These are phyloP conservation scores for Cicer yamashitae DNA, from an alignment of 306 rosid genomes.

Conservation along the genomic window DNA sequence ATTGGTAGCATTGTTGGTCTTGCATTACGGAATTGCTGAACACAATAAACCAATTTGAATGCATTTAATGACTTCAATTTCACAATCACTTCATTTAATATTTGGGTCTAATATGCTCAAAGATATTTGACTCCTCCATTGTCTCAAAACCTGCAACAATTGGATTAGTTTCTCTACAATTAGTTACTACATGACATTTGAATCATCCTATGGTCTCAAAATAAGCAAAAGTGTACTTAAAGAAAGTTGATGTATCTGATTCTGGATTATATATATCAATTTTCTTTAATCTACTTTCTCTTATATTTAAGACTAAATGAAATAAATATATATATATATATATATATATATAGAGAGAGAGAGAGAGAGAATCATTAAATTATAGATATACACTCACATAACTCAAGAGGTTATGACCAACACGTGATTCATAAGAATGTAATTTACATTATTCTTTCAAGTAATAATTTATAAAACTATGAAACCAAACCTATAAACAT, in stretches of 20 bases:
- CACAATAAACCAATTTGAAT: slow-evolving; percentile 54
- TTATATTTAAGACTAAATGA: no score
- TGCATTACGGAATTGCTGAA: slow-evolving; percentile 51
- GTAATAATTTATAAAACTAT: slow-evolving; percentile 2
- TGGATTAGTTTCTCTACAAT: neutral
- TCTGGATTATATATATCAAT: neutral
- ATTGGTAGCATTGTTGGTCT: slow-evolving; percentile 53
- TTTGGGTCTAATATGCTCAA: neutral
- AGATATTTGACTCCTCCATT: neutral
- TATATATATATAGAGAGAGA: no score
- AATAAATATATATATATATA: no score
- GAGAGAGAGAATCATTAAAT: no score
- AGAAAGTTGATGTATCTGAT: no score
- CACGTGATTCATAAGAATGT: neutral
- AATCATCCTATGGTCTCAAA: no score
- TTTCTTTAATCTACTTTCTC: neutral
- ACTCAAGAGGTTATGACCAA: neutral
- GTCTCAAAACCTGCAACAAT: slow-evolving; percentile 15
- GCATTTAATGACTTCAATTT: slow-evolving; percentile 50
- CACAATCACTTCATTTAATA: slow-evolving; percentile 32
- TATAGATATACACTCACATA: neutral
- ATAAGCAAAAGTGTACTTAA: no score
- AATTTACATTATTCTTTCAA: neutral
- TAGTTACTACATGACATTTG: no score
- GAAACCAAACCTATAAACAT: neutral